phyloP scores from a whole-genome alignment of 306 rosid species.

The Fragaria ananassa region DNA sequence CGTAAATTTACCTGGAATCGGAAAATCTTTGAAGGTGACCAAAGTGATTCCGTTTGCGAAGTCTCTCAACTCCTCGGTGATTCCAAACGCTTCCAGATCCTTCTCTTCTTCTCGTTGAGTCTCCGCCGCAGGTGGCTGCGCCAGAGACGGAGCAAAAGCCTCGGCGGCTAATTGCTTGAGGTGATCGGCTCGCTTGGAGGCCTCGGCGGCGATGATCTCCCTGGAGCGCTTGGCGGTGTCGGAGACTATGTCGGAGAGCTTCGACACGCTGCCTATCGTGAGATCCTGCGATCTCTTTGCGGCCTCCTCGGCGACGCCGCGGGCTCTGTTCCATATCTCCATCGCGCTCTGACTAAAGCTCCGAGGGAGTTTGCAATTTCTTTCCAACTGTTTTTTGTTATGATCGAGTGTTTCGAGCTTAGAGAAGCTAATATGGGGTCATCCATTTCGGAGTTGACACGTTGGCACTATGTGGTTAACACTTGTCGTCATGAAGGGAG shows the following conservation, averaged over 20 bases:
- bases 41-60: conserved; percentile 63
- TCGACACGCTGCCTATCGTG: conserved; percentile 27
- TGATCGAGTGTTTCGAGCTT: neutral
- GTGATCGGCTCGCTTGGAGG: conserved; percentile 53
- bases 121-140: conserved; percentile 17
- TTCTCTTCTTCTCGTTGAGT: neutral
- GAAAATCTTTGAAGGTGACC: conserved; percentile 55
- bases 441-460: neutral
- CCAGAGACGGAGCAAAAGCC: conserved; percentile 15
- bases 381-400: neutral
- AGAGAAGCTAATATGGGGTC: neutral
- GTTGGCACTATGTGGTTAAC: neutral
- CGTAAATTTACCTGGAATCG: conserved; percentile 41
- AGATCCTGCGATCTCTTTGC: conserved; percentile 28
- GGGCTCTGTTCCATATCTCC: conserved; percentile 74
- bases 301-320: conserved; percentile 63
- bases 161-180: conserved; percentile 38
- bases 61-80: conserved; percentile 59
- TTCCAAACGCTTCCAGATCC: conserved; percentile 47
- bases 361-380: neutral
- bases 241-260: conserved; percentile 36
- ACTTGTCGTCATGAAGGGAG: too few relatives aligned
- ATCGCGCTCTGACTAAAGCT: conserved; percentile 24
- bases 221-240: conserved; percentile 46
- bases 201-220: conserved; percentile 56